Conservation (phyloP, 495 filamentous ascomycete species). For the Penicillium arizonense region DNA sequence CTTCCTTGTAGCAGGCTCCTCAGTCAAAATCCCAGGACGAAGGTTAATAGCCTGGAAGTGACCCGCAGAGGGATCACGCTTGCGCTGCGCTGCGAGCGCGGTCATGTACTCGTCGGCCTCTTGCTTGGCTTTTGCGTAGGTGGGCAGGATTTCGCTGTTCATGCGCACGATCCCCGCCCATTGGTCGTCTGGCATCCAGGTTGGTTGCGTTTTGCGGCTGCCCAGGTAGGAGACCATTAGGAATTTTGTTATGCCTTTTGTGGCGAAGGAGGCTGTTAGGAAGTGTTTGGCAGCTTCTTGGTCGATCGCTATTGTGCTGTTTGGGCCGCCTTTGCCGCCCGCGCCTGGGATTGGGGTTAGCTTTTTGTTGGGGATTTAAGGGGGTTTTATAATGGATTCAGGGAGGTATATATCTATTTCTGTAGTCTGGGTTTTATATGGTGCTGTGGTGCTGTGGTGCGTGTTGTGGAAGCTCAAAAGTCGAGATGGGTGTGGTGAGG, state of each 20-base stretch:
- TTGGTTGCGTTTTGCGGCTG: conserved; percentile 55
- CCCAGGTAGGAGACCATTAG: conserved; percentile 69
- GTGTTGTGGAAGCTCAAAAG: not conserved
- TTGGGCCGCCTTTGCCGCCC: conserved; percentile 70
- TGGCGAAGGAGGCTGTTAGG: conserved; percentile 61
- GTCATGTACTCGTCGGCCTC: conserved; percentile 73
- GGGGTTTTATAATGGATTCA: not conserved
- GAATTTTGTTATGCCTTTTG: conserved; percentile 64
- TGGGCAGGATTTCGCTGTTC: conserved; percentile 54
- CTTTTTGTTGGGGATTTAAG: not conserved
- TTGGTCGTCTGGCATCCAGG: conserved; percentile 65
- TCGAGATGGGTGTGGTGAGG: not conserved
- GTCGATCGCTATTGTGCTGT: conserved; percentile 61
- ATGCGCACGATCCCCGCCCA: conserved; percentile 50
- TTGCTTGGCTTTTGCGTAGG: conserved; percentile 72
- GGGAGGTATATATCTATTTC: not conserved
- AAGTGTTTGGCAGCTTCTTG: conserved; percentile 69
- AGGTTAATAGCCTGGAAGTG: conserved; percentile 65
- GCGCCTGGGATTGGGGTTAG: conserved; percentile 46
- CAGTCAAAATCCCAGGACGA: conserved; percentile 63
- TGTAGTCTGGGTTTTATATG: not conserved
- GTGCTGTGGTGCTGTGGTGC: not conserved
- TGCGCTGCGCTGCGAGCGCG: conserved; percentile 48
- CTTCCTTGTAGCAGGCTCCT: conserved; percentile 55
- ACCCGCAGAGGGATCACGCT: conserved; percentile 37